Conservation (phyloP, 148 eudicot genomes). For the Rhododendron ferrugineum region DNA sequence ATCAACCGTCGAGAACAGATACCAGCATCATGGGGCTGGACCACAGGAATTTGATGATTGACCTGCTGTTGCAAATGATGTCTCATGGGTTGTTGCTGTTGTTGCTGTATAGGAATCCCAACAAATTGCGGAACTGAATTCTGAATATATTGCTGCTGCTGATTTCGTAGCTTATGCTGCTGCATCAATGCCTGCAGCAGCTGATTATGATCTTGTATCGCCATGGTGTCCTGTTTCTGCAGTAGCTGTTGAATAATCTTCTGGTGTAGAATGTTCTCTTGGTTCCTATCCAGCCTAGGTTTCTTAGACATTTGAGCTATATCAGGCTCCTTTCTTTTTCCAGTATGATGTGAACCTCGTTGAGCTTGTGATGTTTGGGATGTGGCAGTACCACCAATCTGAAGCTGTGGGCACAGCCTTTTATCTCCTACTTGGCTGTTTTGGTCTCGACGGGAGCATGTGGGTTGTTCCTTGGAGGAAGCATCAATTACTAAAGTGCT, state of each 20-base stretch:
- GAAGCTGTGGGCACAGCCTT: conserved; percentile 14
- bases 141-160: conserved; percentile 11
- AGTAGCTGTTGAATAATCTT: conserved; percentile 16
- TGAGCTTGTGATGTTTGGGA: conserved; percentile 11
- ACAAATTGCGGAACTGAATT: conserved; percentile 8
- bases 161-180: conserved; percentile 13
- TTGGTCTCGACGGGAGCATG: conserved; percentile 7
- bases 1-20: conserved; percentile 27
- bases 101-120: conserved; percentile 16
- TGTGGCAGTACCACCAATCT: conserved; percentile 1
- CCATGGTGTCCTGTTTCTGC: conserved; percentile 11
- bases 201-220: conserved; percentile 14
- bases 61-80: conserved; percentile 11
- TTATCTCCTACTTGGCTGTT: conserved; percentile 1
- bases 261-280: conserved; percentile 15
- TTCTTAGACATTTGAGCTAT: conserved; percentile 20
- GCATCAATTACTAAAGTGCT: conserved; percentile 17
- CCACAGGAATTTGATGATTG: neutral
- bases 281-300: conserved; percentile 20
- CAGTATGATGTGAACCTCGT: conserved; percentile 19
- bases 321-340: conserved; percentile 11
- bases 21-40: conserved; percentile 9
- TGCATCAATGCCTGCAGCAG: conserved; percentile 12
- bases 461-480: conserved; percentile 16
- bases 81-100: conserved; percentile 11